These are phyloP conservation scores for Boehmeria nivea DNA, from an alignment of 306 rosid species.

Conservation along the genomic window DNA sequence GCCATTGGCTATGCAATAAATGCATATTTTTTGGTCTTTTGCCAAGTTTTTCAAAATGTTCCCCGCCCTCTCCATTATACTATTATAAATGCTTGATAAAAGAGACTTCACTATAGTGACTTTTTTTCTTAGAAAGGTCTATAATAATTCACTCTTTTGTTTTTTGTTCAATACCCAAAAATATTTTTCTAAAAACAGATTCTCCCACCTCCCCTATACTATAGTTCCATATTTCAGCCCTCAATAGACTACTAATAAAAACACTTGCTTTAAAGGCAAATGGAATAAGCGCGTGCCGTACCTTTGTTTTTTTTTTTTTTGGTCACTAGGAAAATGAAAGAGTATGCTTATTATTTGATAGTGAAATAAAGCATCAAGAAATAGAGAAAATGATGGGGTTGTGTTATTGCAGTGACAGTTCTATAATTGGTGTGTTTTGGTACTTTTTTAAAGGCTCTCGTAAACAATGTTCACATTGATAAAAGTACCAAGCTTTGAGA, in stretches of 20 bases:
- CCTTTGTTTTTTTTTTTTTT: too few species aligned
- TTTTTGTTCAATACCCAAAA: slow-evolving; percentile 8
- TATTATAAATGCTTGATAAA: slow-evolving; percentile 23
- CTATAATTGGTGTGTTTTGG: neutral
- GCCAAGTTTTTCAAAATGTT: slow-evolving; percentile 24
- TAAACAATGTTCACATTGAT: neutral
- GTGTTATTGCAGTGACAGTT: neutral
- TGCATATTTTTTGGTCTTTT: slow-evolving; percentile 18
- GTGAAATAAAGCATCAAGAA: slow-evolving; percentile 26
- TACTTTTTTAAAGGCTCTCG: neutral
- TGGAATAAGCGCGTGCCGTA: slow-evolving; percentile 11
- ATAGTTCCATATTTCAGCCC: too few species aligned
- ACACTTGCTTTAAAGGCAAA: slow-evolving; percentile 15
- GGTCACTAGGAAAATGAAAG: neutral
- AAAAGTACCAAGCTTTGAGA: too few species aligned
- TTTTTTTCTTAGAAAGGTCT: slow-evolving; percentile 28
- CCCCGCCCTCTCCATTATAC: slow-evolving; percentile 26
- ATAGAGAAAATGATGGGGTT: slow-evolving; percentile 9
- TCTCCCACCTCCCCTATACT: slow-evolving; percentile 32
- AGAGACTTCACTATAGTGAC: slow-evolving; percentile 18
- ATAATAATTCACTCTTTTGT: slow-evolving; percentile 11
- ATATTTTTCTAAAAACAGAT: slow-evolving; percentile 19
- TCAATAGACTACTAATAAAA: slow-evolving; percentile 17
- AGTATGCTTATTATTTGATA: slow-evolving; percentile 34
- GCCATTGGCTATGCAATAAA: slow-evolving; percentile 8